phyloP scores from a whole-genome alignment of 2,329 filamentous ascomycete species.

The Trichoderma sp. region DNA sequence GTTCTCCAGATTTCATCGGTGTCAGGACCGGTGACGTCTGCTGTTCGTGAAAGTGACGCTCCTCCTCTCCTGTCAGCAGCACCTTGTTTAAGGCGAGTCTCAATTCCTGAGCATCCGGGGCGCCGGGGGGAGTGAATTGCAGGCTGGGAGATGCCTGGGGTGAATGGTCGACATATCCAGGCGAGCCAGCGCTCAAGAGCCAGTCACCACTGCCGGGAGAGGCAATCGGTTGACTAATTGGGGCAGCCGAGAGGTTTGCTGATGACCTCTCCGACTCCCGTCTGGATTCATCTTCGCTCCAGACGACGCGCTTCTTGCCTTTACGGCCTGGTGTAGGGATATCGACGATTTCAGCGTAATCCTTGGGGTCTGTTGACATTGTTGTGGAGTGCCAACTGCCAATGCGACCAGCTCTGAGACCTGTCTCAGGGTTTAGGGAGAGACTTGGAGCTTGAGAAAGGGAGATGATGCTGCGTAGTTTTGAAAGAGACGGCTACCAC shows the following conservation, averaged over 20 bases:
- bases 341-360: constrained; percentile 30
- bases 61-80: constrained; percentile 35
- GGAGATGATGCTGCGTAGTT: constrained; percentile 14
- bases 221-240: neutral
- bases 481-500: neutral
- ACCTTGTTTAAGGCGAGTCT: constrained; percentile 39
- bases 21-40: neutral
- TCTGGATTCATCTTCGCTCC: constrained; percentile 30
- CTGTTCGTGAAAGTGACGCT: constrained; percentile 21
- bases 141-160: constrained; percentile 29
- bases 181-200: neutral
- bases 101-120: constrained; percentile 39
- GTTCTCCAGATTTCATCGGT: neutral
- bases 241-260: neutral
- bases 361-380: constrained; percentile 27
- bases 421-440: constrained; percentile 23
- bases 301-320: constrained; percentile 43
- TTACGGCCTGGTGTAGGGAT: constrained; percentile 33
- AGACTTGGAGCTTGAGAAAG: constrained; percentile 10
- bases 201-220: constrained; percentile 13
- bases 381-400: constrained; percentile 4
- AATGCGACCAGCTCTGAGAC: constrained; percentile 23
- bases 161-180: constrained; percentile 22
- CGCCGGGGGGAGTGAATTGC: constrained; percentile 29
- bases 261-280: neutral